Conservation (phyloP, 148 eudicot species). For the Dysphania ambrosioides region DNA sequence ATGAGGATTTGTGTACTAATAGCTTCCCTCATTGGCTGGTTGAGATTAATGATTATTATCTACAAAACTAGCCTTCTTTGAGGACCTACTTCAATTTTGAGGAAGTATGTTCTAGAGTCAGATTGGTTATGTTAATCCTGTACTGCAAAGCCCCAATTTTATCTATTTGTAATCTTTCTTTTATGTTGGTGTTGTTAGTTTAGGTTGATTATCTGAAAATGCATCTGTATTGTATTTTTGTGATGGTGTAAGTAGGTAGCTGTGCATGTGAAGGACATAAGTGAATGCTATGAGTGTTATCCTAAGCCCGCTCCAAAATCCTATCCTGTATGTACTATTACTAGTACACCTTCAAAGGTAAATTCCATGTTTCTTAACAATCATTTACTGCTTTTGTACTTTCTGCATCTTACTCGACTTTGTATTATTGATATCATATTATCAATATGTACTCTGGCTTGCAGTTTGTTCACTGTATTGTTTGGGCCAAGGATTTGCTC, state of each 20-base stretch:
- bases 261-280: constrained; percentile 81
- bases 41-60: background rate
- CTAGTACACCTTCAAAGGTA: constrained; percentile 98
- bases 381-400: constrained; percentile 4
- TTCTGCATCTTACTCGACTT: background rate
- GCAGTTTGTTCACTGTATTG: constrained; percentile 99
- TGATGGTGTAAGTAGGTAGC: constrained; percentile 56
- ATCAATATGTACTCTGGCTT: constrained; percentile 21
- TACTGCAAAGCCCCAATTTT: background rate
- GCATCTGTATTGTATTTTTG: background rate
- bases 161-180: background rate
- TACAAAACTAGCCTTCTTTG: background rate
- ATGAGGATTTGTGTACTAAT: background rate
- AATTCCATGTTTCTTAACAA: constrained; percentile 7
- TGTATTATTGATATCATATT: background rate
- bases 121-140: background rate
- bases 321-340: constrained; percentile 98
- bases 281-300: constrained; percentile 97
- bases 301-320: constrained; percentile 95
- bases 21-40: background rate
- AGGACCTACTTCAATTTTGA: background rate
- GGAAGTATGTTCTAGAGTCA: background rate
- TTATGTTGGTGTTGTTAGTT: background rate
- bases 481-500: constrained; percentile 97
- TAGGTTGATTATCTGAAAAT: background rate